phyloP scores from a whole-genome alignment of 1,139 yeast genomes.

The Geotrichum citri-aurantii region DNA sequence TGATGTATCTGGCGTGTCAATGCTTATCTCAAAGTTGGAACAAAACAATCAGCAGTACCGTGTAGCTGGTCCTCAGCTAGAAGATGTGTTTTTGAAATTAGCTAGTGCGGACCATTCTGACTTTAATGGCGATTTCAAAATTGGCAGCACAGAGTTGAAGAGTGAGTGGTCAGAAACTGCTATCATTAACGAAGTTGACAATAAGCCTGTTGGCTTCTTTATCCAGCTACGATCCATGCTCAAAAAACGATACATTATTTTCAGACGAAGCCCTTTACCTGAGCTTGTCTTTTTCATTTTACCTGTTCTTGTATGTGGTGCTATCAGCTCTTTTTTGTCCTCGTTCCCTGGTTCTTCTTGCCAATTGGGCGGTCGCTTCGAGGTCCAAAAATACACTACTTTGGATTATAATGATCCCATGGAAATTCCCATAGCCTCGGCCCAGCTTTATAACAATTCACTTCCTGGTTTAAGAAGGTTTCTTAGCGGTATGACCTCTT shows the following conservation, averaged over 20 bases:
- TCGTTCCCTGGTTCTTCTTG: conserved; percentile 28
- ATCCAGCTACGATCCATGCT: conserved; percentile 32
- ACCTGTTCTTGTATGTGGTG: conserved; percentile 34
- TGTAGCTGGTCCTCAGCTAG: conserved; percentile 35
- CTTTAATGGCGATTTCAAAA: conserved; percentile 6
- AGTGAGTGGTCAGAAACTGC: background rate
- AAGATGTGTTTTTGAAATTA: conserved; percentile 34
- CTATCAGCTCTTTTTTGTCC: conserved; percentile 28
- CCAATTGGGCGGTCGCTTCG: conserved; percentile 20
- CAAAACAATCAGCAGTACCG: conserved; percentile 24
- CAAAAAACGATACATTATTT: conserved; percentile 31
- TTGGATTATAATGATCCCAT: conserved; percentile 18
- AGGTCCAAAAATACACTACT: conserved; percentile 23
- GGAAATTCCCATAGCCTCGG: conserved; percentile 22
- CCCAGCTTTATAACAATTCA: conserved; percentile 7
- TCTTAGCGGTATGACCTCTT: conserved; percentile 21
- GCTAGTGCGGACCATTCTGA: conserved; percentile 34
- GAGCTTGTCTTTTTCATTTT: conserved; percentile 29
- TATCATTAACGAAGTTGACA: conserved; percentile 1
- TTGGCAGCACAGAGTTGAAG: background rate
- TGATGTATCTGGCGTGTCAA: conserved; percentile 25
- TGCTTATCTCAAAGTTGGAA: conserved; percentile 25
- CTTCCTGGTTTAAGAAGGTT: conserved; percentile 23
- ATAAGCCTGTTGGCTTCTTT: conserved; percentile 22
- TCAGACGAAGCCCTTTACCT: conserved; percentile 31